Evolutionary conservation across 2,329 filamentous ascomycete genomes (phyloP).

Genomic region (Coleophoma crateriformis): DNA sequence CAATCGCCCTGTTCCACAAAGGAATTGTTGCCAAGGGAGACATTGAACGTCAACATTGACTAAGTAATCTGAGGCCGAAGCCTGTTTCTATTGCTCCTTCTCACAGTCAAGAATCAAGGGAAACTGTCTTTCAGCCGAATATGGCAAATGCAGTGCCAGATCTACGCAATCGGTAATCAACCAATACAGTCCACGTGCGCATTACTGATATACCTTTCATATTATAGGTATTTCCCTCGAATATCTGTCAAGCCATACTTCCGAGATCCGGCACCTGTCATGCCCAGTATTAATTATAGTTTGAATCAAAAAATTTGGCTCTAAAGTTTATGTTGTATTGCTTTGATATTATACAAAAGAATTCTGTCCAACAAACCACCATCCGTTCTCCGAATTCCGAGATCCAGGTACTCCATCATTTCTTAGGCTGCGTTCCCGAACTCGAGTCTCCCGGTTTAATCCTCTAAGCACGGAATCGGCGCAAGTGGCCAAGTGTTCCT

Average conservation of each 20-base stretch:
- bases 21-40: too few species aligned
- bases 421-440: too few species aligned
- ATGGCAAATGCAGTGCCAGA: constrained; percentile 7
- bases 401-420: too few species aligned
- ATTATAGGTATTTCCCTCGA: constrained; percentile 16
- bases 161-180: constrained; percentile 24
- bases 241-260: constrained; percentile 24
- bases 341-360: too few species aligned
- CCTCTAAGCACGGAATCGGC: background rate
- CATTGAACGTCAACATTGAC: too few species aligned
- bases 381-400: too few species aligned
- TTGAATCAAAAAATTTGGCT: too few species aligned
- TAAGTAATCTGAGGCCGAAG: too few species aligned
- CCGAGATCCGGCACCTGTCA: constrained; percentile 28
- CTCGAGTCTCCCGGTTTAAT: too few species aligned
- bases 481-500: background rate
- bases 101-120: background rate
- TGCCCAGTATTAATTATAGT: constrained; percentile 28
- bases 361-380: too few species aligned
- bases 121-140: background rate
- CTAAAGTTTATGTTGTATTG: too few species aligned
- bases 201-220: constrained; percentile 27
- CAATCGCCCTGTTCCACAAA: too few species aligned
- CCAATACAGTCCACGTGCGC: constrained; percentile 23
- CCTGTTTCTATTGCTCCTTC: background rate